These are phyloP conservation scores for Ulota crispa DNA, from an alignment of 225 moss, liverwort and hornwort species.

Conservation along the genomic window DNA sequence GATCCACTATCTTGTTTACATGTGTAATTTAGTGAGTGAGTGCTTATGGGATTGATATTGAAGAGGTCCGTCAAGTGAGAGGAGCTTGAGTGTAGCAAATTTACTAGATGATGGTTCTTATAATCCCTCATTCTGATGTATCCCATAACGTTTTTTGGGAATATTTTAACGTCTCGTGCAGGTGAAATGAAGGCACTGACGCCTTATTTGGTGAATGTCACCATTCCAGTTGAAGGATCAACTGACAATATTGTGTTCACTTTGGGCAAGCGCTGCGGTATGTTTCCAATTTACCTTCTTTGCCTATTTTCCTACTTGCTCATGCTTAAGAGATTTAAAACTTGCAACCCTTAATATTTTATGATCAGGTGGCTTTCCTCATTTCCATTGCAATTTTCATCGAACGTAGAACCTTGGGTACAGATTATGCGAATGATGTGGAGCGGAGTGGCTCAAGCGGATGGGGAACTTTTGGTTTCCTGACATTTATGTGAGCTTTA, in stretches of 20 bases:
- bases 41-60: conserved; percentile 5
- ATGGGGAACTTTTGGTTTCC: conserved; percentile 94
- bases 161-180: conserved; percentile 35
- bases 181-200: conserved; percentile 57
- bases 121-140: not conserved
- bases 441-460: conserved; percentile 63
- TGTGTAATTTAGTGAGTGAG: conserved; percentile 9
- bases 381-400: conserved; percentile 9
- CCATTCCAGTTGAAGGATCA: conserved; percentile 66
- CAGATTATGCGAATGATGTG: conserved; percentile 68
- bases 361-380: conserved; percentile 9
- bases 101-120: not conserved
- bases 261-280: conserved; percentile 87
- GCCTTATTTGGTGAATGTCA: conserved; percentile 58
- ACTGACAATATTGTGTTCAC: conserved; percentile 67
- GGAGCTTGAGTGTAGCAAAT: not conserved
- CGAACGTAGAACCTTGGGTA: conserved; percentile 17
- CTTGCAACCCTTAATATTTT: not conserved
- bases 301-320: not conserved
- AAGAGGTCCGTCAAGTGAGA: not conserved
- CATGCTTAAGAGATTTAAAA: not conserved
- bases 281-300: conserved; percentile 14
- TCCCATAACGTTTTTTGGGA: not conserved
- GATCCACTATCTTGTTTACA: conserved; percentile 3
- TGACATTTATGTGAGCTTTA: conserved; percentile 71